Percentiles rank a stretch among this genome's conserved stretches.
Conservation (phyloP, 805 yeast species). For the Kluyveromyces lactis region DNA sequence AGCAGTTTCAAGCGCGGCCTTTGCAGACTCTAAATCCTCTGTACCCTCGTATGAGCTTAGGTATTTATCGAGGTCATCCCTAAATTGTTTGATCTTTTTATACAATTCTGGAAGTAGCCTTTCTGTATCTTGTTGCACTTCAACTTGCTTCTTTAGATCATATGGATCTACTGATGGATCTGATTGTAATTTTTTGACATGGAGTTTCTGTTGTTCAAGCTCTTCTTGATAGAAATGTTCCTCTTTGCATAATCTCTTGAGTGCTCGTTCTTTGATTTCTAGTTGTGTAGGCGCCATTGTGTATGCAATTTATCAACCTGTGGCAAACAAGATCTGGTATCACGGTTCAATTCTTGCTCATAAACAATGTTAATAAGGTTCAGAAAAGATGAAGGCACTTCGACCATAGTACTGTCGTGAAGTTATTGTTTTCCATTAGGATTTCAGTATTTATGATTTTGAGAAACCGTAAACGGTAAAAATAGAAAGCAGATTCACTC, state of each 20-base stretch:
- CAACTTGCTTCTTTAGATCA: slow-evolving; percentile 49
- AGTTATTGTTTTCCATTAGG: not conserved
- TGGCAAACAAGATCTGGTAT: too few relatives aligned
- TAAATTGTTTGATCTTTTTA: slow-evolving; percentile 34
- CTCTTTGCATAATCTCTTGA: slow-evolving; percentile 63
- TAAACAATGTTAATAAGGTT: too few relatives aligned
- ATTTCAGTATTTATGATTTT: too few relatives aligned
- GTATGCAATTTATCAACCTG: too few relatives aligned
- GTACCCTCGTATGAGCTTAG: slow-evolving; percentile 31
- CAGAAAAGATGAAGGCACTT: too few relatives aligned
- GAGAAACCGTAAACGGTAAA: too few relatives aligned
- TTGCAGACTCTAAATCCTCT: slow-evolving; percentile 26
- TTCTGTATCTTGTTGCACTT: slow-evolving; percentile 46
- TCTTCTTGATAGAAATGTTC: slow-evolving; percentile 53
- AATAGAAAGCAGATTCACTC: too few relatives aligned
- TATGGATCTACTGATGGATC: slow-evolving; percentile 46
- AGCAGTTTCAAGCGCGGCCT: slow-evolving; percentile 20
- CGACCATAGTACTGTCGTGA: too few relatives aligned
- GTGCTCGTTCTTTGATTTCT: slow-evolving; percentile 64
- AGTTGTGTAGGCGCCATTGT: slow-evolving; percentile 61
- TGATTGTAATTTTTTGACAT: slow-evolving; percentile 39
- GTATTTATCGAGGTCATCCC: slow-evolving; percentile 32
- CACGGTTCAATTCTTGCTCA: too few relatives aligned
- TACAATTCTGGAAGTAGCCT: slow-evolving; percentile 43
- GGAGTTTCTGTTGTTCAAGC: slow-evolving; percentile 41